Conservation (phyloP, 2,329 filamentous ascomycete species). For the Nannizzia gypsea region DNA sequence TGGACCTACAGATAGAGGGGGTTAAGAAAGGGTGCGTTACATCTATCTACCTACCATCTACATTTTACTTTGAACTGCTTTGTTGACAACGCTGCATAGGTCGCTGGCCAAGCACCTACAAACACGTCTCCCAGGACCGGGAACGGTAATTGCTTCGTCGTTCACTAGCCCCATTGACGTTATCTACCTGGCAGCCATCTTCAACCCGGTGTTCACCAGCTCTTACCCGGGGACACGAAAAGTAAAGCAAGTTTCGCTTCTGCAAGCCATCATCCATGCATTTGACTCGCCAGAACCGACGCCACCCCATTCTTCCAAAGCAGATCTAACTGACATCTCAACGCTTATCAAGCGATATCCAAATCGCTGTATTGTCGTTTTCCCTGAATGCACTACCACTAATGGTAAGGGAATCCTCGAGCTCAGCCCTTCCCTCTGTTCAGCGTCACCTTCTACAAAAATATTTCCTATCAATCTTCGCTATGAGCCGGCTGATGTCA, state of each 20-base stretch:
- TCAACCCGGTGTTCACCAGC: slow-evolving; percentile 86
- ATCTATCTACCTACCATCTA: not conserved
- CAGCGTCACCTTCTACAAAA: slow-evolving; percentile 53
- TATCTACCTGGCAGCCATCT: slow-evolving; percentile 87
- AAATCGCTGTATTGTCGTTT: slow-evolving; percentile 66
- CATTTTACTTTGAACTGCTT: not conserved
- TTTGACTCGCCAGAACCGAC: slow-evolving; percentile 48
- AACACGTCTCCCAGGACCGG: slow-evolving; percentile 62
- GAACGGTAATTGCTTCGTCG: slow-evolving; percentile 75
- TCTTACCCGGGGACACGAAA: slow-evolving; percentile 64
- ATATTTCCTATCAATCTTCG: slow-evolving; percentile 86
- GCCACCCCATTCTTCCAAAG: slow-evolving; percentile 36
- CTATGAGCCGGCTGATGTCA: slow-evolving; percentile 80
- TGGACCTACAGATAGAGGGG: slow-evolving; percentile 94
- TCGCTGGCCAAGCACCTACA: slow-evolving; percentile 61
- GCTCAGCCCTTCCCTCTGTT: slow-evolving; percentile 64
- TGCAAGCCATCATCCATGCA: slow-evolving; percentile 61
- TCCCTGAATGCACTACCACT: slow-evolving; percentile 88
- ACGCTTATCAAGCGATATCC: slow-evolving; percentile 57
- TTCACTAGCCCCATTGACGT: slow-evolving; percentile 90
- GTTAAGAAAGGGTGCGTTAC: slow-evolving; percentile 67
- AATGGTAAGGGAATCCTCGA: slow-evolving; percentile 86
- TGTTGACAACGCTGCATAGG: slow-evolving; percentile 23
- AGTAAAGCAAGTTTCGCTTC: slow-evolving; percentile 65
- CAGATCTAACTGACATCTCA: slow-evolving; percentile 48